Percentiles rank a stretch among this genome's conserved stretches.
phyloP scores from a whole-genome alignment of 345 rosid species.

The Capsella bursapastoris region DNA sequence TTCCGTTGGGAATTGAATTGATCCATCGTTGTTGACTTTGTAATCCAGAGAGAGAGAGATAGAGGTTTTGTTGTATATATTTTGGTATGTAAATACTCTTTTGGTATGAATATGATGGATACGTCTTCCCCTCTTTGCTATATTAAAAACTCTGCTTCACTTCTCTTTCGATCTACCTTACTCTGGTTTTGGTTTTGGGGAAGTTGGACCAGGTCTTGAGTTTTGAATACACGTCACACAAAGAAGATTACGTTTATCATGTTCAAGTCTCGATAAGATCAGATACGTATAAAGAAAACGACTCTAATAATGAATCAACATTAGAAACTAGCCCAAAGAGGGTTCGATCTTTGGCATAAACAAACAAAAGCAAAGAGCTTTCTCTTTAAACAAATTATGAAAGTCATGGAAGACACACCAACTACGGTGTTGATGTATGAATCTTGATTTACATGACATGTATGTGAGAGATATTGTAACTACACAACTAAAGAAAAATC shows the following conservation, averaged over 20 bases:
- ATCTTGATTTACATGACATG: conserved; percentile 24
- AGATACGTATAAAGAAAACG: no score
- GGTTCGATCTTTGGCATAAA: neutral
- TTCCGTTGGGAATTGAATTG: conserved; percentile 49
- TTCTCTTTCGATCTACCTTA: conserved; percentile 10
- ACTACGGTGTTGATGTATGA: neutral
- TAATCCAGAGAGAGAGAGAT: neutral
- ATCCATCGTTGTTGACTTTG: conserved; percentile 17
- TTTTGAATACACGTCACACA: neutral
- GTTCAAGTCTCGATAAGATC: neutral
- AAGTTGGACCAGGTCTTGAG: neutral
- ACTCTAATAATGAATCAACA: neutral
- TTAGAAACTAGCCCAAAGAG: neutral
- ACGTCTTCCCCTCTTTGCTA: conserved; percentile 13
- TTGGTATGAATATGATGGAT: conserved; percentile 20
- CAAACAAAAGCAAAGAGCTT: conserved; percentile 8
- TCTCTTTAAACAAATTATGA: neutral
- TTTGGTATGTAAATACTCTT: conserved; percentile 25
- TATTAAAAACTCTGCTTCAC: neutral
- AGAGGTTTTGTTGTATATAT: conserved; percentile 23
- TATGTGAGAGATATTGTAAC: conserved; percentile 18
- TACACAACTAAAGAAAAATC: conserved; percentile 15
- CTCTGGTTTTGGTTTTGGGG: neutral
- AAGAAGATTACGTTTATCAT: neutral
- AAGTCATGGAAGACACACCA: conserved; percentile 8